Conservation (phyloP, 345 rosid genomes). For the Syzygium jambos region DNA sequence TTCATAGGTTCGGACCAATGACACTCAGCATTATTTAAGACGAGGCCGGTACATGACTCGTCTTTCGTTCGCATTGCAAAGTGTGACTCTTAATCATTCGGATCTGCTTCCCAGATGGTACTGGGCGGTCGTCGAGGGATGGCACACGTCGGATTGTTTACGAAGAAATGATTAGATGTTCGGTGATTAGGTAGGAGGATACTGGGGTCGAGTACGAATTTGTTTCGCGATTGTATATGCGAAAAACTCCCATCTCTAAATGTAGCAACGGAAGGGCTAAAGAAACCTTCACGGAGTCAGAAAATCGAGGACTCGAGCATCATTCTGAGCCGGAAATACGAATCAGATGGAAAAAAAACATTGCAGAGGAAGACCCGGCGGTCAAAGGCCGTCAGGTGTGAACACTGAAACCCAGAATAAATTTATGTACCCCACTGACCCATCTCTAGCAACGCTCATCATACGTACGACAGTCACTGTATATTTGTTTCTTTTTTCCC, state of each 20-base stretch:
- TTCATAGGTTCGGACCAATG: neutral
- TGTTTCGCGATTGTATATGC: neutral
- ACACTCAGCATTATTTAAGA: neutral
- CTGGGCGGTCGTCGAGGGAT: neutral
- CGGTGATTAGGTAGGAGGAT: neutral
- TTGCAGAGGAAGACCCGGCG: neutral
- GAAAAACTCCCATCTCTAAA: neutral
- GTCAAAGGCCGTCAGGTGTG: neutral
- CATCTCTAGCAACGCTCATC: neutral
- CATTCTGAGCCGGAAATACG: neutral
- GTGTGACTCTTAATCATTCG: neutral
- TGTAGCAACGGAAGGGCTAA: neutral
- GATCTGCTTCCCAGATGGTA: neutral
- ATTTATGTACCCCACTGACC: neutral
- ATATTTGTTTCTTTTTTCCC: neutral
- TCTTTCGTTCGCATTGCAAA: neutral
- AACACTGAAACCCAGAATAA: neutral
- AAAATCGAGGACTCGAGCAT: neutral
- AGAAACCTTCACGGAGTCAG: neutral
- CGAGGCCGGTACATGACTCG: neutral
- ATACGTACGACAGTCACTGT: neutral
- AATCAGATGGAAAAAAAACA: neutral
- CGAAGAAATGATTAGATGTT: neutral
- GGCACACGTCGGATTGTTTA: neutral
- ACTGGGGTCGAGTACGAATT: neutral